Evolutionary conservation across 208 protist genomes (phyloP), one percentile per base, ranked within the genome.

Genomic region (Trypanosomatidae sp.): DNA sequence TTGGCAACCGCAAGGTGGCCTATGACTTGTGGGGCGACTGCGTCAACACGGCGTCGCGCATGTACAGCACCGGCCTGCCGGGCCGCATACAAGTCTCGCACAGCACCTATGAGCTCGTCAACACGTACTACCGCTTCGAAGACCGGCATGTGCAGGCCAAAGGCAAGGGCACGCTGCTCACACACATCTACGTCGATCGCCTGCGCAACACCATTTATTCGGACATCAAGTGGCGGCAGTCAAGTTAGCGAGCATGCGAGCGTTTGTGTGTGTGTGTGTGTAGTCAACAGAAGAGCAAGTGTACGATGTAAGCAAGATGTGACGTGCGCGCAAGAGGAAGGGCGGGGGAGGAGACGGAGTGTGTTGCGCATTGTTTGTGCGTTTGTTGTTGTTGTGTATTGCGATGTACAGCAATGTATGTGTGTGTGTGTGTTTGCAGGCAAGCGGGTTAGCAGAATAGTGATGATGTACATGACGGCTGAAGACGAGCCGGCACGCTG

Each of bases 11-110:
- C 22, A 71, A 75, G 43, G 53, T 75, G 20, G 64, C 64, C n/a
- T 75, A 74, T 42, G 66, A 75, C 37, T 23, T 75, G 10, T 75
- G 66, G 65, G 65, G 66, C 26, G 66, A 75, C 40, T 46, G 64
- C 1, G 61, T 75, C 5, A 75, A 75, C 60, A 58, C 55, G 1
- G 66, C 66, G 3, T 70, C 58, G 10, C 55, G 61, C 7, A 60
- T 73, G 54, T 45, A 59, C 13, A 50, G 45, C 23, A 71, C 61
- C 8, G 64, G 63, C n/a, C 15, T 69, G 6, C 47, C 56, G 3
- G 56, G 57, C 25, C 57, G 56, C 8, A 67, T 74, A 6, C 63
- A 70, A 19, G 35, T 75, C 5, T 61, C 58, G 13, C 20, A 59
- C 20, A 59, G 28, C 20, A 60, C 66, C 1, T 70, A 70, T 41